Conservation (phyloP, 768 basidiomycete species). For the Cubamyces sp. region DNA sequence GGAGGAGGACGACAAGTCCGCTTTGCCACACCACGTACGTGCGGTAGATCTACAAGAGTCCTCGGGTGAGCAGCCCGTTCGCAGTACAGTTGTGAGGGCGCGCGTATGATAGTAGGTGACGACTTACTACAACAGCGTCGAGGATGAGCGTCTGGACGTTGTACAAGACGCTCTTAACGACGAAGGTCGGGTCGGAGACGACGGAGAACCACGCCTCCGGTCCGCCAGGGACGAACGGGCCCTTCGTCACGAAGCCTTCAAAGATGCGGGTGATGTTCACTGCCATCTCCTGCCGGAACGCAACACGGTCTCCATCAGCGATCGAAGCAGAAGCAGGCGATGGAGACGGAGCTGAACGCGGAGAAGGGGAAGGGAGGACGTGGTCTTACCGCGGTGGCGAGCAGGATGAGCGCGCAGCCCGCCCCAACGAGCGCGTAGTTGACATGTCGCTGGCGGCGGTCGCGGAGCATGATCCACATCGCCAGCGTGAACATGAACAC, state of each 20-base stretch:
- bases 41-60: conserved; percentile 19
- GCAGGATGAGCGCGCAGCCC: conserved; percentile 24
- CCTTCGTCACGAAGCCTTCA: conserved; percentile 12
- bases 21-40: conserved; percentile 40
- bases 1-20: conserved; percentile 33
- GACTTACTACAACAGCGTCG: conserved; percentile 31
- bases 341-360: neutral
- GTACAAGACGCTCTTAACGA: conserved; percentile 10
- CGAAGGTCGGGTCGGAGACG: conserved; percentile 13
- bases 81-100: neutral
- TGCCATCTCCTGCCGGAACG: conserved; percentile 24
- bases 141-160: conserved; percentile 18
- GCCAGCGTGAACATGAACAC: conserved; percentile 32
- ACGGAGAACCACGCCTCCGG: conserved; percentile 14
- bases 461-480: conserved; percentile 30
- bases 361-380: too few relatives aligned
- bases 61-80: neutral
- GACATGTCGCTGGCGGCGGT: conserved; percentile 20
- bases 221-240: conserved; percentile 9
- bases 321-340: neutral
- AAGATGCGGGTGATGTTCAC: conserved; percentile 17
- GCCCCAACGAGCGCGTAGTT: conserved; percentile 26
- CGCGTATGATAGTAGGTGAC: neutral
- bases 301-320: too few relatives aligned
- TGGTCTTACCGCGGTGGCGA: conserved; percentile 26